Base-by-base conservation (phyloP, 2,329 filamentous ascomycete genomes). In the Hypoxylon sp. region DNA sequence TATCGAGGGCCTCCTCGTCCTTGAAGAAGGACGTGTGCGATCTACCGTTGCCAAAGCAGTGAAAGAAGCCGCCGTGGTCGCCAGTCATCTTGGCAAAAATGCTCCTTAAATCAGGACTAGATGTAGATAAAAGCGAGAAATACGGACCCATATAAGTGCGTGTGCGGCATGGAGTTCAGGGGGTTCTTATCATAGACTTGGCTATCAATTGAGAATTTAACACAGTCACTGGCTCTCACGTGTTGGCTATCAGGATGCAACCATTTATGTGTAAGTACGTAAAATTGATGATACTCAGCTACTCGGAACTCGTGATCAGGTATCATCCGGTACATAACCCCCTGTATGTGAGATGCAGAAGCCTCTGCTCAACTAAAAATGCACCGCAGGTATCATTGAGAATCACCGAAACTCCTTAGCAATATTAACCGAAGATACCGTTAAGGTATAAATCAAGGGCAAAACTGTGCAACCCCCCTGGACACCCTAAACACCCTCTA, bases 21-120 rank as follows among this genome's bases (percentile, higher is more conserved):
- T 93, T 5, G 89, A 93, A 69, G 88, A 93, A 64, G 87, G 86
- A 7, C 75, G 79, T 6, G 82, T 90, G 5, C 80, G 88, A 60
- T 87, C 86, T 3, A 81, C 80, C 0, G 78, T 91, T 12, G 78
- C 86, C 1, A 81, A 82, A 62, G 88, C 88, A 2, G 81, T 91
- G 9, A 77, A 87, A 43, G 87, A 91, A 69, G 85, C 88, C 8
- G 86, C 87, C 3, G 80, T 84, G 35, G 83, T 90, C 34, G 88
- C 88, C 11, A 83, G 83, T 59, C 80, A 88, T 70, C 71, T 90
- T 5, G 83, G 83, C 9, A 71, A 82, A 65, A 78, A 82, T 19
- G 73, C n/a, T n/a, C n/a, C 75, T 38, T 72, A 81, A 55, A 79
- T 78, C 59, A 74, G 75, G 26, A 79, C 75, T n/a, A 69, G 71